Base-by-base conservation (phyloP, 192 early-diverging fungal genomes). In the Geranomyces variabilis region DNA sequence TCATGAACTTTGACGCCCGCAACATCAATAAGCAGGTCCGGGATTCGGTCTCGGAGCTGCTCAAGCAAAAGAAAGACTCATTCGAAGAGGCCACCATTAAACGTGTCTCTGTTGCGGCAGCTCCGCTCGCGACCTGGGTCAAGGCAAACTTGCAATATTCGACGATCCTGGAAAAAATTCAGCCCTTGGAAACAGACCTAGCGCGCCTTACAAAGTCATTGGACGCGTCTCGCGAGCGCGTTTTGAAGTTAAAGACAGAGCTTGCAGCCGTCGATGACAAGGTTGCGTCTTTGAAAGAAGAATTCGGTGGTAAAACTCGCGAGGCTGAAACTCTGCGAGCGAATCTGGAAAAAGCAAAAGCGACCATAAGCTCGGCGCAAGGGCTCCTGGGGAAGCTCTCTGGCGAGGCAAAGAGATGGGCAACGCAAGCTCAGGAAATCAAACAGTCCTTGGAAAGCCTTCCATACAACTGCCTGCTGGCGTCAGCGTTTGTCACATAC, bases 91-190 rank as follows among this genome's bases (percentile, higher is more conserved):
- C 82, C 1, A 72, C 56, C 8, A 87, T 88, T 45, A 81, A 78
- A 44, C 66, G 84, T 36, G 69, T 79, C 9, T 89, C 84, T 2
- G 75, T 87, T 15, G 84, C 83, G 10, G 87, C 87, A 0, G 87
- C 86, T 7, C 86, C 87, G 47, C 76, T 89, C 22, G 86, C 86
- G 0, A 71, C 78, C 67, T 89, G 87, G 87, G 86, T 89, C 21
- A 87, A 88, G 64, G 87, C 87, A 41, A 86, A 86, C 65, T 30
- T 89, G 13, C 80, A 83, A 49, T 89, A 89, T 64, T 80, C 87
- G 8, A 44, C 44, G 9, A 84, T 89, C 6, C 63, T 89, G 33
- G 84, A 86, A 67, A 79, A 78, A 70, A 81, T 89, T 30, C 77
- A 49, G 5, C 87, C 87, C 8, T 66, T 89, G 14, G 83, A 88